These are phyloP conservation scores for Parastagonospora nodorum DNA, from an alignment of 2,329 filamentous ascomycete genomes.

Conservation along the genomic window DNA sequence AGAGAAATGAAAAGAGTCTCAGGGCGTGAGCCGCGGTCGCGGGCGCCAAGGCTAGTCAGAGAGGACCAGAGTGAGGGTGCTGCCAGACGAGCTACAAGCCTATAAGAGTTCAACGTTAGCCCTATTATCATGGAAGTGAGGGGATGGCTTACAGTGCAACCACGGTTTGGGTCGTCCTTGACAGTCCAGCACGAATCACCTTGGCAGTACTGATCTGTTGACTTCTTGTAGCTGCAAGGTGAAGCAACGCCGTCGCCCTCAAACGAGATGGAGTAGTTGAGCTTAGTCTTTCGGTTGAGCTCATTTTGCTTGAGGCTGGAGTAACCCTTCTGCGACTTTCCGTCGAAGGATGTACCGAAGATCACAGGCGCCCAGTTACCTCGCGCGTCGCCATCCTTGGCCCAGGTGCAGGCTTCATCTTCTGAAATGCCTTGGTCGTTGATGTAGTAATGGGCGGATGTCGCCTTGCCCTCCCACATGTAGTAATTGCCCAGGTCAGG, in stretches of 20 bases:
- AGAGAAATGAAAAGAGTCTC: constrained; percentile 1
- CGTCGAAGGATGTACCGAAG: constrained; percentile 74
- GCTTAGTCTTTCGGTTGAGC: constrained; percentile 69
- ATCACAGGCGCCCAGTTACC: constrained; percentile 91
- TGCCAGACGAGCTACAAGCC: constrained; percentile 28
- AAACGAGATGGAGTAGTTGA: constrained; percentile 82
- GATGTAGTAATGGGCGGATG: constrained; percentile 95
- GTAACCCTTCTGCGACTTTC: constrained; percentile 62
- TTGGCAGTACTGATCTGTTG: constrained; percentile 66
- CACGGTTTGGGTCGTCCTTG: constrained; percentile 51
- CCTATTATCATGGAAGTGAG: background rate
- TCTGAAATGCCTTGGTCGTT: constrained; percentile 76
- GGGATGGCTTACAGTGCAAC: constrained; percentile 75
- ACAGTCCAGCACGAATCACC: constrained; percentile 49
- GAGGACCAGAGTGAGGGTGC: constrained; percentile 35
- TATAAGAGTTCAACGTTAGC: constrained; percentile 7
- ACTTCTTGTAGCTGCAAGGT: constrained; percentile 64
- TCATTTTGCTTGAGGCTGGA: constrained; percentile 84
- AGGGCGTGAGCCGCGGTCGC: background rate
- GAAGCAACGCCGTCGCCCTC: constrained; percentile 65
- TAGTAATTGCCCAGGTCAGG: constrained; percentile 76
- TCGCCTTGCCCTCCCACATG: constrained; percentile 72
- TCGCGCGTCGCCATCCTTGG: constrained; percentile 59
- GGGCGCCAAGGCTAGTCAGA: constrained; percentile 20
- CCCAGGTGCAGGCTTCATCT: constrained; percentile 78